Evolutionary conservation across 371 early-diverging fungal genomes (phyloP).

Genomic region (Mortierella sp.): DNA sequence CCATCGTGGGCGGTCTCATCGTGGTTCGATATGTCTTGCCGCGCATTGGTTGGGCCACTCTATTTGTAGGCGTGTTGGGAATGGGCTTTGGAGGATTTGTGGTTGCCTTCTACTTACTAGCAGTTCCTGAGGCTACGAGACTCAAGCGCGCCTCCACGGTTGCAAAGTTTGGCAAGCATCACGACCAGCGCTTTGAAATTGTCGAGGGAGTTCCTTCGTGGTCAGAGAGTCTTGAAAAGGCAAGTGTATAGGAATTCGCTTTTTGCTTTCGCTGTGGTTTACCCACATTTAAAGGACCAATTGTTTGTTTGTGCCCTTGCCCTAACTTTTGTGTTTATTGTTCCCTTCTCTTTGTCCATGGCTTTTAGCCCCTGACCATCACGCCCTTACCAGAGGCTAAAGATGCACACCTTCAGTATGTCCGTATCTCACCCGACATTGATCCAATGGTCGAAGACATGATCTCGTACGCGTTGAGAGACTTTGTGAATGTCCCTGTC

Average conservation of each 20-base stretch:
- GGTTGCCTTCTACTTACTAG: slow-evolving; percentile 44
- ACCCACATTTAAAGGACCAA: neutral
- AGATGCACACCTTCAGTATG: slow-evolving; percentile 19
- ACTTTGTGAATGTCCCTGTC: slow-evolving; percentile 54
- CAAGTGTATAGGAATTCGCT: neutral
- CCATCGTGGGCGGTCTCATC: slow-evolving; percentile 16
- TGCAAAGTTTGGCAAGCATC: slow-evolving; percentile 37
- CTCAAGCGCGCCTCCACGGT: slow-evolving; percentile 37
- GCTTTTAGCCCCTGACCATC: neutral
- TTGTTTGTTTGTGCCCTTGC: neutral
- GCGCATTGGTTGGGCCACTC: slow-evolving; percentile 17
- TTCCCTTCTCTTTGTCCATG: neutral
- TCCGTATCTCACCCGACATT: slow-evolving; percentile 42
- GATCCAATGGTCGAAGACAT: slow-evolving; percentile 54
- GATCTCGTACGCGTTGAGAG: slow-evolving; percentile 46
- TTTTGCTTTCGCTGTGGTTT: neutral
- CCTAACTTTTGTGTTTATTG: neutral
- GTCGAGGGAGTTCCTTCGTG: slow-evolving; percentile 38
- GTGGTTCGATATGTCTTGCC: slow-evolving; percentile 19
- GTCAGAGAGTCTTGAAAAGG: slow-evolving; percentile 22
- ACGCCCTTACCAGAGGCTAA: slow-evolving; percentile 18
- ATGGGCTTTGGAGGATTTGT: slow-evolving; percentile 45
- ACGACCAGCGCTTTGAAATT: slow-evolving; percentile 27
- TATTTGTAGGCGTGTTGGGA: slow-evolving; percentile 41
- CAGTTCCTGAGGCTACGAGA: slow-evolving; percentile 43